phyloP scores from a whole-genome alignment of 208 protist genomes.

The Wallacemonas sp. region DNA sequence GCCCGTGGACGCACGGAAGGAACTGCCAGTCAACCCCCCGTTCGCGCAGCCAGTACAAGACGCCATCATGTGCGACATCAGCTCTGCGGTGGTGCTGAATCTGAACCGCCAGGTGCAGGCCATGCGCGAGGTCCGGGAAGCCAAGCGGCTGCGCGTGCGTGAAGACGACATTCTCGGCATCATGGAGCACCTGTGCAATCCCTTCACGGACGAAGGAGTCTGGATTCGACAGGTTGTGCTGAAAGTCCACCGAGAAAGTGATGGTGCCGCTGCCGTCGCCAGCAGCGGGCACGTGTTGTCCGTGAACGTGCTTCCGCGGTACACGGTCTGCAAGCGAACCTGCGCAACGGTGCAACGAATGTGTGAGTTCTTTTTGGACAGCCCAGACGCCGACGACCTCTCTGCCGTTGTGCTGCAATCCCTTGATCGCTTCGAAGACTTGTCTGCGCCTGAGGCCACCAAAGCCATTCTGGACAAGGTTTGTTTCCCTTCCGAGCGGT shows the following conservation, averaged over 20 bases:
- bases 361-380: conserved; percentile 58
- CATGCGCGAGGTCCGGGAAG: conserved; percentile 14
- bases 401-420: conserved; percentile 20
- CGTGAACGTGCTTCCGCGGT: conserved; percentile 21
- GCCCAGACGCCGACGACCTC: conserved; percentile 31
- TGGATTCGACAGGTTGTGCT: conserved; percentile 68
- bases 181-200: conserved; percentile 70
- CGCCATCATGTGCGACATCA: conserved; percentile 61
- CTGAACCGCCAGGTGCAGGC: conserved; percentile 29
- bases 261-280: neutral
- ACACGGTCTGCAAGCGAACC: conserved; percentile 57
- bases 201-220: conserved; percentile 51
- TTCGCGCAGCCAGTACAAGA: conserved; percentile 47
- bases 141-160: conserved; percentile 33
- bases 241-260: conserved; percentile 13
- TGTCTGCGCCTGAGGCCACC: neutral
- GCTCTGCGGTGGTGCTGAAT: conserved; percentile 39
- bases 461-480: neutral
- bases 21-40: conserved; percentile 45
- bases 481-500: neutral
- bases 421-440: neutral
- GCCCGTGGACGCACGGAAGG: conserved; percentile 22
- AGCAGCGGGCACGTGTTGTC: conserved; percentile 8
- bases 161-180: conserved; percentile 73
- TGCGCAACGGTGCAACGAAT: conserved; percentile 53